Percentiles rank a stretch among this genome's conserved stretches.
phyloP scores from a whole-genome alignment of 2,329 filamentous ascomycete species.

The Lecanicillium sp. region DNA sequence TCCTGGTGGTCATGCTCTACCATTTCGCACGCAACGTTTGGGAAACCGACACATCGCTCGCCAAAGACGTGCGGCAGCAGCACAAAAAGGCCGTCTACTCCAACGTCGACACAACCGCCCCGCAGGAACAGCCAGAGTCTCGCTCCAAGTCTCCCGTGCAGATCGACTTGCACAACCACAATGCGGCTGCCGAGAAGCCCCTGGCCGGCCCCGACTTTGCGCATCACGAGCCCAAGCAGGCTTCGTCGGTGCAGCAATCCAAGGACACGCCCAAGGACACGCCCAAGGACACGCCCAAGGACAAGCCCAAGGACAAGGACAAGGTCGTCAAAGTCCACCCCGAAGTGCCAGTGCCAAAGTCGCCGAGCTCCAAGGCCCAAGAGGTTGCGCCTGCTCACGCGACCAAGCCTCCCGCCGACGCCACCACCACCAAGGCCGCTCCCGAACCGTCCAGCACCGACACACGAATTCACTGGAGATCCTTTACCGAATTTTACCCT shows the following conservation, averaged over 20 bases:
- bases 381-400: background rate
- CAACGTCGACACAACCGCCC: conserved; percentile 1
- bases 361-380: background rate
- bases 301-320: background rate
- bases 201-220: background rate
- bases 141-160: background rate
- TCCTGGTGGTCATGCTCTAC: conserved; percentile 50
- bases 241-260: background rate
- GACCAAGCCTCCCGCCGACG: background rate
- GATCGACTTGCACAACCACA: conserved; percentile 2
- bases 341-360: background rate
- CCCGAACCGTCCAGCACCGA: background rate
- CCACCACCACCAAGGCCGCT: background rate
- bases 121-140: background rate
- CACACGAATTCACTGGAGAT: conserved; percentile 59
- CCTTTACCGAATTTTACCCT: conserved; percentile 70
- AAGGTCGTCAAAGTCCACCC: background rate
- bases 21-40: conserved; percentile 40
- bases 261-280: background rate
- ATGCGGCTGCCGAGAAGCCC: conserved; percentile 1
- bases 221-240: background rate
- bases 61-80: background rate
- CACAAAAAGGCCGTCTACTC: conserved; percentile 4
- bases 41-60: conserved; percentile 18
- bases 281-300: background rate